Conservation (phyloP, 305 asterid species). For the Stenogyne calaminthoides region DNA sequence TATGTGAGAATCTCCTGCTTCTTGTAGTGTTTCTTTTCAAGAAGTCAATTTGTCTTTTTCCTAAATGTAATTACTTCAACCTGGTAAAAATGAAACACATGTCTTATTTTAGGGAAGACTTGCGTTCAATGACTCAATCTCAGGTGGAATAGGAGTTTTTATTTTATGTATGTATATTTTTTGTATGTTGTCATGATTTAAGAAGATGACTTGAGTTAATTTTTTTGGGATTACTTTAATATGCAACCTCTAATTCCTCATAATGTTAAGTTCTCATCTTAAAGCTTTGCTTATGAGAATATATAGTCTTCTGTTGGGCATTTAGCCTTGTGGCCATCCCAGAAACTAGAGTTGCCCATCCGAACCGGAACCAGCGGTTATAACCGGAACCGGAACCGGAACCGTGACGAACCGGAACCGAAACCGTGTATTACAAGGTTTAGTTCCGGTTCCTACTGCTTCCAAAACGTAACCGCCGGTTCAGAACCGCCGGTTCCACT, state of each 20-base stretch:
- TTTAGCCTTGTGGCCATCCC: neutral
- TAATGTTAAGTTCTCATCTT: neutral
- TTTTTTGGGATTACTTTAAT: neutral
- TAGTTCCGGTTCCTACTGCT: no score
- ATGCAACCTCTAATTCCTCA: neutral
- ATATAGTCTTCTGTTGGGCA: neutral
- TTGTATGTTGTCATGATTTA: neutral
- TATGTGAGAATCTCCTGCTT: conserved; percentile 52
- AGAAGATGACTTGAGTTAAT: neutral
- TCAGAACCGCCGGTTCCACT: no score
- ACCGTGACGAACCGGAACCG: no score
- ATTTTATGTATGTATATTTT: no score
- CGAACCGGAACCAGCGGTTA: no score
- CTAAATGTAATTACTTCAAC: neutral
- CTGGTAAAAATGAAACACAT: neutral
- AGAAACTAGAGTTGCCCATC: no score
- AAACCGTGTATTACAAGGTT: no score
- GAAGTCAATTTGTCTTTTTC: conserved; percentile 10
- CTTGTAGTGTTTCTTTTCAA: conserved; percentile 11
- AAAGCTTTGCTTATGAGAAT: neutral
- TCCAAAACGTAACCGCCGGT: no score
- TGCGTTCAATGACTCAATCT: neutral
- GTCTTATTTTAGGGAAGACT: conserved; percentile 8
- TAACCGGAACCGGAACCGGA: no score
- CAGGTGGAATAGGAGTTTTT: neutral